Evolutionary conservation across 2,329 filamentous ascomycete genomes (phyloP).

Genomic region (Nemania sp.): DNA sequence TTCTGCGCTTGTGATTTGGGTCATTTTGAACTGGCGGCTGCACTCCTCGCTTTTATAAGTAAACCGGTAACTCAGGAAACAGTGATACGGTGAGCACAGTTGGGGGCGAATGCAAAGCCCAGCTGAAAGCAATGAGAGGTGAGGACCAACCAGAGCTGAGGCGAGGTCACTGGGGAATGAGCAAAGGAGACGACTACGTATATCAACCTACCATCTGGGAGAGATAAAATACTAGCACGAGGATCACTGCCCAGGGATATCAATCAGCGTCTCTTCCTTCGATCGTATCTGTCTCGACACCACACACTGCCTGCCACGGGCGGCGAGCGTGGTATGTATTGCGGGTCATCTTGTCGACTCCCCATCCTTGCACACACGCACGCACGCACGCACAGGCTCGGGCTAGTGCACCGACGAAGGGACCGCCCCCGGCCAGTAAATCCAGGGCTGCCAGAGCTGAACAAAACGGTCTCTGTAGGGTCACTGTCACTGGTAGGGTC

Average conservation of each 20-base stretch:
- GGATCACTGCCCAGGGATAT: slow-evolving; percentile 28
- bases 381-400: not conserved
- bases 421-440: slow-evolving; percentile 7
- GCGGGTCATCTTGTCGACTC: slow-evolving; percentile 32
- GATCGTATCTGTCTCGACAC: slow-evolving; percentile 28
- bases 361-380: slow-evolving; percentile 27
- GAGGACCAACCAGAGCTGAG: slow-evolving; percentile 43
- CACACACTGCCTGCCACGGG: slow-evolving; percentile 27
- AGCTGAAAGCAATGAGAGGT: slow-evolving; percentile 45
- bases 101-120: slow-evolving; percentile 33
- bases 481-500: too few relatives aligned
- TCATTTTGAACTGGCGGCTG: slow-evolving; percentile 40
- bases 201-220: slow-evolving; percentile 38
- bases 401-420: not conserved
- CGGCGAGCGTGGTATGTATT: slow-evolving; percentile 28
- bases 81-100: slow-evolving; percentile 27
- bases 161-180: slow-evolving; percentile 12
- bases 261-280: slow-evolving; percentile 25
- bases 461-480: not conserved
- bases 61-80: not conserved
- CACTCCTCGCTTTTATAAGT: slow-evolving; percentile 42
- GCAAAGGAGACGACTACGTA: slow-evolving; percentile 32
- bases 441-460: slow-evolving; percentile 29
- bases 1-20: slow-evolving; percentile 37
- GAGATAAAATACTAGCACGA: slow-evolving; percentile 32